These are phyloP conservation scores for Aspergillus quadrilineatus DNA, from an alignment of 2,329 filamentous ascomycete species.

Conservation along the genomic window DNA sequence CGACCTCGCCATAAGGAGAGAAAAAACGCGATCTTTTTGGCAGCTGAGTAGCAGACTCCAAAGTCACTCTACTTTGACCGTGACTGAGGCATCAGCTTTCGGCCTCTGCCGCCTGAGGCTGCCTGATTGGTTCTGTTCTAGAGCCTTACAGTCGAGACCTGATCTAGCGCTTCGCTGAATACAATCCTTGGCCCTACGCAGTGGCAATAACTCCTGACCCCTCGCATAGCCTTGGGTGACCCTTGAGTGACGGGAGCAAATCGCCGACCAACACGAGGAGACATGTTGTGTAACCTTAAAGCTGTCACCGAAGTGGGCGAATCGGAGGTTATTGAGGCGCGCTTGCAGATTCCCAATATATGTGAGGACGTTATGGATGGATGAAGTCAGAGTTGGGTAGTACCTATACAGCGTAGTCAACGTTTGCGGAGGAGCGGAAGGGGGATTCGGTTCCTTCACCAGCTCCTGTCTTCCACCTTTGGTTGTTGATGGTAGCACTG, in stretches of 20 bases:
- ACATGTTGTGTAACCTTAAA: not conserved
- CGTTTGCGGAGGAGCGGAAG: not conserved
- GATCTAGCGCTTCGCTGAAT: not conserved
- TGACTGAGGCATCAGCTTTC: not conserved
- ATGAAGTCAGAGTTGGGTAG: not conserved
- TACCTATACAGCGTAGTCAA: not conserved
- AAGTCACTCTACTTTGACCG: not conserved
- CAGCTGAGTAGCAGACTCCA: not conserved
- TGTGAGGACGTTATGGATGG: not conserved
- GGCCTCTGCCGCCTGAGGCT: not conserved
- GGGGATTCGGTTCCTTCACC: not conserved
- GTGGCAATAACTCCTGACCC: conserved; percentile 6
- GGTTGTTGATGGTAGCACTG: not conserved
- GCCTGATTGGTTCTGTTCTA: conserved; percentile 2
- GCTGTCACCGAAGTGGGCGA: not conserved
- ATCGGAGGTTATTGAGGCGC: not conserved
- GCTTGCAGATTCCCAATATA: not conserved
- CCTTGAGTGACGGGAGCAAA: conserved; percentile 6
- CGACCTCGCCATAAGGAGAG: not conserved
- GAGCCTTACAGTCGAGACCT: not conserved
- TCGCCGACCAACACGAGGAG: conserved; percentile 11
- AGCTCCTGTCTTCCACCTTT: not conserved
- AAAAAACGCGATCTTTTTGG: not conserved
- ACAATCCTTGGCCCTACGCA: not conserved
- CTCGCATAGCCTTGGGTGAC: conserved; percentile 7